These are phyloP conservation scores for Termitomyces sp. DNA, from an alignment of 768 basidiomycete genomes.

Conservation along the genomic window DNA sequence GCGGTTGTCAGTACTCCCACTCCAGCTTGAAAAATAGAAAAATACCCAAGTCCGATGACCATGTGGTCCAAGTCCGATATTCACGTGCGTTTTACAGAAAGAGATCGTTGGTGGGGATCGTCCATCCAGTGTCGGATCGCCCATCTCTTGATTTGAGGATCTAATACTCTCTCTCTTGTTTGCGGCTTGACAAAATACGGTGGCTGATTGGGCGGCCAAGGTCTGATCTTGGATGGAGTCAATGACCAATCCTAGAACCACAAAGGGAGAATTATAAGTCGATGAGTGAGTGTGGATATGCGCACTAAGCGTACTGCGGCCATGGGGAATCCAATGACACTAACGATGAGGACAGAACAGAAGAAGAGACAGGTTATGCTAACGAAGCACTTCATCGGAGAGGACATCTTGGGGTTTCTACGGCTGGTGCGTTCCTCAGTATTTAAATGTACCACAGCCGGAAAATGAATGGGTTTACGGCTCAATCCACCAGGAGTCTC, in stretches of 20 bases:
- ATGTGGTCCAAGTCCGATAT: too few species aligned
- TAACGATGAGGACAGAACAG: neutral
- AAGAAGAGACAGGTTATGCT: neutral
- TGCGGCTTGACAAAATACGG: neutral
- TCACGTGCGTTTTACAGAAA: neutral
- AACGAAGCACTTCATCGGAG: neutral
- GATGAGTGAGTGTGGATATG: neutral
- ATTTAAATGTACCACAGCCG: neutral
- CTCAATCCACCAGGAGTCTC: neutral
- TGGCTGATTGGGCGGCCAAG: neutral
- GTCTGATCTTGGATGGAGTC: neutral
- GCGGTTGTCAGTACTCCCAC: neutral
- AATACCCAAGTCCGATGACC: too few species aligned
- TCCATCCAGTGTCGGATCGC: neutral
- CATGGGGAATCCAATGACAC: neutral
- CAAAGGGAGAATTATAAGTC: too few species aligned
- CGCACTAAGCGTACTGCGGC: neutral
- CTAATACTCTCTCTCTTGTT: neutral
- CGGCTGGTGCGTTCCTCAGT: neutral
- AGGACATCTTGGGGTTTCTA: neutral
- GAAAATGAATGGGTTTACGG: neutral
- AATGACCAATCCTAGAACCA: neutral
- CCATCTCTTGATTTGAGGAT: conserved; percentile 3
- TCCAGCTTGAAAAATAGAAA: neutral
- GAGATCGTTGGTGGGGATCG: neutral